Evolutionary conservation across 75 land plant genomes (phyloP).

Genomic region (Ceratopteris richardii): DNA sequence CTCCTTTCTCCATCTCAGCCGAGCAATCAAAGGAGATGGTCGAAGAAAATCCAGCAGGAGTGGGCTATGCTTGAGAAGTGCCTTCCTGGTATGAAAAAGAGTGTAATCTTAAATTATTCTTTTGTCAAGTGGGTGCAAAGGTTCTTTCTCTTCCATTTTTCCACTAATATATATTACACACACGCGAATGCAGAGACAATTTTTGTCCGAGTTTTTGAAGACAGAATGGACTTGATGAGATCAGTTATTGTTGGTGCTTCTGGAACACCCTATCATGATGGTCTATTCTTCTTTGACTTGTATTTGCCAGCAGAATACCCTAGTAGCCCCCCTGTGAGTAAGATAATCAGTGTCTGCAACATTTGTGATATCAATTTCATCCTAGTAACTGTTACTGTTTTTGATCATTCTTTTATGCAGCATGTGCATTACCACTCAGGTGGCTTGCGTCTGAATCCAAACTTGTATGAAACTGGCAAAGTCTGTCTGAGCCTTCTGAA

Average conservation of each 20-base stretch:
- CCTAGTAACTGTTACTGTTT: no score
- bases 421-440: conserved; percentile 86
- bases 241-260: conserved; percentile 87
- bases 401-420: conserved; percentile 58
- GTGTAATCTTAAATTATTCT: not conserved
- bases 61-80: conserved; percentile 92
- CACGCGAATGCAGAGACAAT: conserved; percentile 53
- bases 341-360: not conserved
- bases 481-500: conserved; percentile 90
- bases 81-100: conserved; percentile 55
- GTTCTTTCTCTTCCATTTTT: not conserved
- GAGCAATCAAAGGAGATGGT: conserved; percentile 52
- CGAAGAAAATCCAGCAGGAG: conserved; percentile 85
- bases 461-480: conserved; percentile 86
- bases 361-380: conserved; percentile 1
- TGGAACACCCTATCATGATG: conserved; percentile 99
- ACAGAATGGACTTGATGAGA: conserved; percentile 90
- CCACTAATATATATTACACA: not conserved
- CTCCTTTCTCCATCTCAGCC: conserved; percentile 33
- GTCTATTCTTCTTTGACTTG: conserved; percentile 89
- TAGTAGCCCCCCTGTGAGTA: conserved; percentile 76
- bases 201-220: conserved; percentile 90
- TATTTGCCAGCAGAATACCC: conserved; percentile 86
- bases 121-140: not conserved
- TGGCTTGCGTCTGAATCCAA: conserved; percentile 86